These are phyloP conservation scores for Ilyonectria mors-panacis DNA, from an alignment of 2,329 filamentous ascomycete genomes.

Conservation along the genomic window DNA sequence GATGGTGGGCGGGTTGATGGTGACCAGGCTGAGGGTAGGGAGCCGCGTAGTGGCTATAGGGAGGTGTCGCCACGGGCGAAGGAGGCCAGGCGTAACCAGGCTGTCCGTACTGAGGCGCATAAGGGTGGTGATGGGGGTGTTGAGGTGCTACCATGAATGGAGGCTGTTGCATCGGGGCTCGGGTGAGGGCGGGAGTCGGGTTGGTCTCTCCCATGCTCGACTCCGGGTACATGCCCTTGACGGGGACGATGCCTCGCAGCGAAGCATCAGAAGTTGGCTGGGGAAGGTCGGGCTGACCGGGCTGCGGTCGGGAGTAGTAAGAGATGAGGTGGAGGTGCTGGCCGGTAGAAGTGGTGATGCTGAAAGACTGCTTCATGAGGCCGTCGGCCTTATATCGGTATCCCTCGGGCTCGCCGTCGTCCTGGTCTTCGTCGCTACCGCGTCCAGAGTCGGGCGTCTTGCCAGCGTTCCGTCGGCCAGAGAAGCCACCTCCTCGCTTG, in stretches of 20 bases:
- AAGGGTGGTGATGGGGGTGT: constrained; percentile 50
- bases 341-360: constrained; percentile 90
- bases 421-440: constrained; percentile 87
- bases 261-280: constrained; percentile 86
- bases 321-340: constrained; percentile 98
- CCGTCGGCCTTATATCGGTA: constrained; percentile 97
- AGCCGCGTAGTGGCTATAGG: constrained; percentile 63
- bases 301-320: constrained; percentile 89
- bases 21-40: constrained; percentile 54
- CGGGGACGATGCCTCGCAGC: constrained; percentile 85
- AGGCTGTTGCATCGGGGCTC: constrained; percentile 74
- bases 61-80: constrained; percentile 69
- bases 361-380: constrained; percentile 99
- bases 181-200: constrained; percentile 84
- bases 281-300: constrained; percentile 79
- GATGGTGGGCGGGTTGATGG: constrained; percentile 46
- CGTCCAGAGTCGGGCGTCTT: constrained; percentile 89
- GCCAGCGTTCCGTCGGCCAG: constrained; percentile 70
- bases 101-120: constrained; percentile 59
- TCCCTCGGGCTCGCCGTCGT: constrained; percentile 88
- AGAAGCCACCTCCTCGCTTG: constrained; percentile 88
- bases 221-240: constrained; percentile 97
- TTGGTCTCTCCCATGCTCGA: constrained; percentile 90
- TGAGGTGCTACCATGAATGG: constrained; percentile 57
- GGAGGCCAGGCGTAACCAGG: constrained; percentile 68